Evolutionary conservation across 208 protist genomes (phyloP), one percentile per base, ranked within the genome.

Genomic region (Leishmania aethiopica): DNA sequence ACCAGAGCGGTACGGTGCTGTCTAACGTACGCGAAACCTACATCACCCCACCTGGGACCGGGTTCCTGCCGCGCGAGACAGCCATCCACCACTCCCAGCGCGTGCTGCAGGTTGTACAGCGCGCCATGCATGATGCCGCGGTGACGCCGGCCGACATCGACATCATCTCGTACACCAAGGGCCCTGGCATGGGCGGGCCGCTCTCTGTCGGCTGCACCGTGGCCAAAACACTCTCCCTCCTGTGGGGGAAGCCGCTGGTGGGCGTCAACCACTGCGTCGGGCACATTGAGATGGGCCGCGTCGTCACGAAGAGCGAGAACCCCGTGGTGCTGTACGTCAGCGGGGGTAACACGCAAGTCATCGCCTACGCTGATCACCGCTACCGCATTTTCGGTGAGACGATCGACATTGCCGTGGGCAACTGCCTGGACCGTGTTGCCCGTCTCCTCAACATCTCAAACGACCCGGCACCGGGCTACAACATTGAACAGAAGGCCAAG

Each of bases 361-460:
- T 99, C 86, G 97, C 97, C 11, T 99, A 99, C 86, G 90, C 94
- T 66, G 82, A 98, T 47, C 86, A 97, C 67, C 91, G 95, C 45
- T 99, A 99, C 89, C 91, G 99, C 51, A 99, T 99, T 64, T 99
- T 99, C 96, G 99, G 99, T 2, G 99, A 99, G 88, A 99, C 99
- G 22, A 99, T 99, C 83, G 99, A 99, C 88, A 99, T 99, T 82
- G 99, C 99, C 0, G 96, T 99, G 57, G 99, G 99, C 55, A 99
- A 99, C 92, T 99, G 97, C 87, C 91, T 99, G 3, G 99, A 99
- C 85, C 85, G 99, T 32, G 98, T 99, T 66, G 99, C 99, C 25
- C 88, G 97, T 22, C 80, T 99, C 10, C 90, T 99, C n/a, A 84
- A 88, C 37, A 93, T 99, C 13, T 96, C 99, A 11, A 99, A 99